Base-by-base conservation (phyloP, 148 eudicot species). In the Rhododendron griersonianum region DNA sequence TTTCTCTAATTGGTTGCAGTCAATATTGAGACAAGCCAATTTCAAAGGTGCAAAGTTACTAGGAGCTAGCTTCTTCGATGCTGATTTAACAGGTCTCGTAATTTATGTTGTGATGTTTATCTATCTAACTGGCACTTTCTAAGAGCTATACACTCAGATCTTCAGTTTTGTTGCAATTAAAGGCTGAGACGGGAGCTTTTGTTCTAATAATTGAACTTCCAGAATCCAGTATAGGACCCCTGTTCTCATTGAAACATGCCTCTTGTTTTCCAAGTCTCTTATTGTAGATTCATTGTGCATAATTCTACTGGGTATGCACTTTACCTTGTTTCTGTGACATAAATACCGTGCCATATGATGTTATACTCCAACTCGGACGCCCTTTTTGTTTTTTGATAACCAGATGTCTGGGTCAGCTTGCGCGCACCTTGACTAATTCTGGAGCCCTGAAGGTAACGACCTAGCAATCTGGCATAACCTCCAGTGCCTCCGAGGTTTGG, bases 51-150 rank as follows among this genome's bases (percentile, higher is more conserved):
- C 99, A 18, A 94, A 94, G 78, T 87, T 96, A 89, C 82, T 96
- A 50, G 98, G 99, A 78, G 98, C 99, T 81, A 96, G 99, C 94
- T 96, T 96, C 93, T 96, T 96, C 86, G 99, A 96, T 91, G 95
- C 99, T 59, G 98, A 95, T 93, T 91, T 96, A 88, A 96, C 99
- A 91, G 99, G 99, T 96, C 33, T 74, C 81, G 28, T 53, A 33
- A n/a, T 28, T 0, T 28, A 63, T 51, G 59, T 80, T 13, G 25
- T 77, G 5, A 65, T 16, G 28, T 18, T 35, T 65, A 11, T 23
- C 37, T 16, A 13, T 25, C 25, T 69, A 18, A 51, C 50, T 30
- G 45, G 37, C 21, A 25, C 82, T 33, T 71, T 81, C 61, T 10
- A 48, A 33, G 47, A 61, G 74, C 67, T 57, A 65, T 55, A 7